A percentile compares a stretch with the other conserved stretches of the same genome.
These are phyloP conservation scores for Scheffersomyces lignosus DNA, from an alignment of 805 yeast genomes.

Conservation along the genomic window DNA sequence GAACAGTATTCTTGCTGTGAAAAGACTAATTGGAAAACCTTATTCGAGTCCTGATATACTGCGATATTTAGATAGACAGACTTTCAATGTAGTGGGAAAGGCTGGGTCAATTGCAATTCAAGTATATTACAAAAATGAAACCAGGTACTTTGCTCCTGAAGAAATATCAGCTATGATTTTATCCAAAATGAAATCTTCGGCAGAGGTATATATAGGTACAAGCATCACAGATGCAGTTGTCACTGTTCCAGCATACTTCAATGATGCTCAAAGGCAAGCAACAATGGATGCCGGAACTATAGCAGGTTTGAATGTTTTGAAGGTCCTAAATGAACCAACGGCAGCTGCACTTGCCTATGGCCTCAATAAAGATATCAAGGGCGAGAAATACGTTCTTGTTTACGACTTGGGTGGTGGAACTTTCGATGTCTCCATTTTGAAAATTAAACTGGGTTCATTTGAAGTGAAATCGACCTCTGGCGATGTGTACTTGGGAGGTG, in stretches of 20 bases:
- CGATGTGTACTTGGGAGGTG: slow-evolving; percentile 49
- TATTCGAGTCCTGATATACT: slow-evolving; percentile 70
- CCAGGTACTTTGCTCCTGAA: slow-evolving; percentile 85
- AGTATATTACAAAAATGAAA: slow-evolving; percentile 80
- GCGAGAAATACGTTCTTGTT: slow-evolving; percentile 37
- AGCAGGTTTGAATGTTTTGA: slow-evolving; percentile 81
- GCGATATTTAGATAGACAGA: slow-evolving; percentile 70
- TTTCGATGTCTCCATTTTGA: slow-evolving; percentile 25
- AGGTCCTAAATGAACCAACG: slow-evolving; percentile 88
- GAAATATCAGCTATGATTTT: slow-evolving; percentile 91
- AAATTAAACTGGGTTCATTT: slow-evolving; percentile 44
- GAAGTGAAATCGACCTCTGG: slow-evolving; percentile 46
- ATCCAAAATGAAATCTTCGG: slow-evolving; percentile 79
- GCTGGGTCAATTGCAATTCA: slow-evolving; percentile 74
- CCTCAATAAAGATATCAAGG: slow-evolving; percentile 53
- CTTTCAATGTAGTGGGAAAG: slow-evolving; percentile 84
- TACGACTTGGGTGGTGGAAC: slow-evolving; percentile 50
- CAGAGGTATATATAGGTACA: slow-evolving; percentile 70
- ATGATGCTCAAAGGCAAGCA: slow-evolving; percentile 90
- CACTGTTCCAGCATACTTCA: slow-evolving; percentile 89
- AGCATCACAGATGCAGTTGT: slow-evolving; percentile 81
- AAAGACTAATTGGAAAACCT: slow-evolving; percentile 84
- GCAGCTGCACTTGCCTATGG: slow-evolving; percentile 85
- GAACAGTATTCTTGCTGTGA: slow-evolving; percentile 86
- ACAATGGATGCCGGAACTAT: slow-evolving; percentile 89